Evolutionary conservation across 2,329 filamentous ascomycete species (phyloP), one percentile per base, ranked within the genome.

Genomic region (Sarocladiaceae sp.): DNA sequence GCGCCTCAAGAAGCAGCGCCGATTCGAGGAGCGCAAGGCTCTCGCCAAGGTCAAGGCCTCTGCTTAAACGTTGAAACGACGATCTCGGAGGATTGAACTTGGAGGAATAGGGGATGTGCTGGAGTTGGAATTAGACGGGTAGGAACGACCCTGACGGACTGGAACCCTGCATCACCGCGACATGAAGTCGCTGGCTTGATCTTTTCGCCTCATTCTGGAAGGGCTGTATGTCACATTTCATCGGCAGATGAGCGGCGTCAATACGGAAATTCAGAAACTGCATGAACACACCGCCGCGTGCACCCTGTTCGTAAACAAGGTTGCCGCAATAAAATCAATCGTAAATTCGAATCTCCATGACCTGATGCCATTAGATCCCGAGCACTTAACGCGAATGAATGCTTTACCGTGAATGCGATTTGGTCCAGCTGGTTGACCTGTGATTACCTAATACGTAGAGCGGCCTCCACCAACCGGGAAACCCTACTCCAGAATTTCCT

Each of bases 1-100:
- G 82, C 85, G 91, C 73, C 80, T 97, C 75, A 94, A 91, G 85
- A 98, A 98, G 84, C 90, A 96, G 85, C 88, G 90, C 70, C 87
- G 90, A 69, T 97, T 94, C 76, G 90, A 96, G 80, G 85, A 95
- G 74, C 85, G 85, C 76, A 97, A 96, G 85, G 84, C 88, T 64
- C 79, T 94, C 67, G 88, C 89, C 68, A 95, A 95, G 82, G 76
- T 95, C 74, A 86, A 85, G 78, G 83, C 85, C 62, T 74, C 83
- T 61, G 83, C 85, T 69, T 88, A 85, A 73, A 29, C 27, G 16
- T 13, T 21, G 43, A 21, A 39, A 37, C 19, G 23, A 19, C 33
- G 9, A 33, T 27, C 67, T 63, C 53, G 52, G 43, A 55, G 54
- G 51, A 66, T 68, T 63, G 53, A 50, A 53, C 53, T 47, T 47